A percentile compares a stretch with the other conserved stretches of the same genome.
Evolutionary conservation across 83 land plant species (phyloP).

Genomic region (Thuja plicata): DNA sequence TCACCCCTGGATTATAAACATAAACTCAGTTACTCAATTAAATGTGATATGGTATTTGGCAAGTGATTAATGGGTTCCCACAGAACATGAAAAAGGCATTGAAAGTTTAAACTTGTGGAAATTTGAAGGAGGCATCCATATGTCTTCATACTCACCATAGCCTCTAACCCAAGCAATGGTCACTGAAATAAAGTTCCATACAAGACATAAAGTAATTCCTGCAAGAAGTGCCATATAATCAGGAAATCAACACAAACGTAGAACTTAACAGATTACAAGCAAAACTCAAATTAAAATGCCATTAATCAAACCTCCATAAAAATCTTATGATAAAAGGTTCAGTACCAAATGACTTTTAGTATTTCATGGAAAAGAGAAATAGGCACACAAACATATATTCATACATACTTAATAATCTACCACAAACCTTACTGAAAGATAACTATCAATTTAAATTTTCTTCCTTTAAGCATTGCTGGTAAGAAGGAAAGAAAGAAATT

Average conservation of each 20-base stretch:
- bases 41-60: neutral
- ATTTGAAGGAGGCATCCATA: neutral
- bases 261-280: neutral
- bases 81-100: neutral
- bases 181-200: constrained; percentile 76
- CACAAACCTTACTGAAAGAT: neutral
- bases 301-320: neutral
- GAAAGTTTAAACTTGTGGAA: neutral
- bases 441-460: neutral
- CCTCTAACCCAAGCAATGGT: constrained; percentile 79
- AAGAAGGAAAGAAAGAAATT: neutral
- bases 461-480: neutral
- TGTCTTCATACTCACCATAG: constrained; percentile 29
- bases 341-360: neutral
- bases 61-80: neutral
- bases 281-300: neutral
- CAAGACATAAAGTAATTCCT: constrained; percentile 60
- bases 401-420: neutral
- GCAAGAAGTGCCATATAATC: constrained; percentile 15
- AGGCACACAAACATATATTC: neutral
- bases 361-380: neutral
- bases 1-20: constrained; percentile 45
- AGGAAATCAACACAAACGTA: neutral
- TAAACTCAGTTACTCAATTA: neutral
- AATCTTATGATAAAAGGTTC: neutral